Evolutionary conservation across 1,139 yeast species (phyloP).

Genomic region (Kodamaea arcana): DNA sequence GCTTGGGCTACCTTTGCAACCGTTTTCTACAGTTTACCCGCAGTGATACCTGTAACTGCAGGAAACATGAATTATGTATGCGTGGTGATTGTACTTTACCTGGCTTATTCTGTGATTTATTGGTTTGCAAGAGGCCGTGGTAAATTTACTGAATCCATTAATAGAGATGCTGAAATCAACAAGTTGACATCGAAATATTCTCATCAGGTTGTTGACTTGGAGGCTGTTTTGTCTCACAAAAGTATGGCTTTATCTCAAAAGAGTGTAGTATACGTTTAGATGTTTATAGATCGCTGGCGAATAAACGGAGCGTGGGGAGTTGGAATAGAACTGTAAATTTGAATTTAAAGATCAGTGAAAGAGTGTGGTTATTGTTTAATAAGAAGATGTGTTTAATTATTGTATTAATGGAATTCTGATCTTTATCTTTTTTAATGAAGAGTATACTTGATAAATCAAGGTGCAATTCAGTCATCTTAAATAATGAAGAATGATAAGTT

Average conservation of each 20-base stretch:
- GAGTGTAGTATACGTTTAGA: background rate
- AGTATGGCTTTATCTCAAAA: background rate
- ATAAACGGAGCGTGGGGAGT: too few species aligned
- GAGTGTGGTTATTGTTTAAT: too few species aligned
- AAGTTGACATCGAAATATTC: slow-evolving; percentile 27
- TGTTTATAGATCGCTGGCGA: background rate
- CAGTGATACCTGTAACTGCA: slow-evolving; percentile 42
- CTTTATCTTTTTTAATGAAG: too few species aligned
- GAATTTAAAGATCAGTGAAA: too few species aligned
- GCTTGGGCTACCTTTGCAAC: slow-evolving; percentile 40
- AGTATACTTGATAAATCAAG: too few species aligned
- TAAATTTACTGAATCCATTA: slow-evolving; percentile 24
- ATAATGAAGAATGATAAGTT: too few species aligned
- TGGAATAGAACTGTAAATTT: too few species aligned
- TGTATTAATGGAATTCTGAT: too few species aligned
- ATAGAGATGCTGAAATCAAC: slow-evolving; percentile 22
- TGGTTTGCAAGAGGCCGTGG: slow-evolving; percentile 38
- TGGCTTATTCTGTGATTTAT: slow-evolving; percentile 28
- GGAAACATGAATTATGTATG: slow-evolving; percentile 45
- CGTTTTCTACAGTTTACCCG: slow-evolving; percentile 42
- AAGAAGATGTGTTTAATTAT: too few species aligned
- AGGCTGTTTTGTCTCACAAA: slow-evolving; percentile 18
- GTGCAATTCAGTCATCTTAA: too few species aligned
- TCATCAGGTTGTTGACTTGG: slow-evolving; percentile 23
- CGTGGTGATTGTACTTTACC: slow-evolving; percentile 36